Evolutionary conservation across 768 basidiomycete genomes (phyloP).

Genomic region (Clitopilus hobsonii): DNA sequence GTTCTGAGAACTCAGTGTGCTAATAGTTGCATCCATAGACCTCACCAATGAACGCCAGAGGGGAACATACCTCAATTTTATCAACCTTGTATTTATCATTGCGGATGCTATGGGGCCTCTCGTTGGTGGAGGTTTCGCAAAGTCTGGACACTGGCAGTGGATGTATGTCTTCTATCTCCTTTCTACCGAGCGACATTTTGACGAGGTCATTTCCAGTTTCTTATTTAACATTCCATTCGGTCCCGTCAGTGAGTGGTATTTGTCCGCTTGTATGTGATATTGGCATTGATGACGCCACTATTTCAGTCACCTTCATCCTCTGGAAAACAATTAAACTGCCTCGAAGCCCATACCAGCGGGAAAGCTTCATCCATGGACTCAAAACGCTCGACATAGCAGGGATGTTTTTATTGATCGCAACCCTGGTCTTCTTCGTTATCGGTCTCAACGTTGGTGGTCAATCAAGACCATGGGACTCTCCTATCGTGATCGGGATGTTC

Average conservation of each 20-base stretch:
- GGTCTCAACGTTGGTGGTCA: conserved; percentile 23
- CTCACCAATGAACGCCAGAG: conserved; percentile 21
- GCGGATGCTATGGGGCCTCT: conserved; percentile 21
- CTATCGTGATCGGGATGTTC: conserved; percentile 18
- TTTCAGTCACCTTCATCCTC: conserved; percentile 16
- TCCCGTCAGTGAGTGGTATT: conserved; percentile 16
- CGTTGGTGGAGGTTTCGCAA: conserved; percentile 17
- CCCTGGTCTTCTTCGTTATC: conserved; percentile 18
- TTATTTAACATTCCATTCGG: conserved; percentile 19
- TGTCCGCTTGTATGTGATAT: neutral
- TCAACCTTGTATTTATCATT: conserved; percentile 20
- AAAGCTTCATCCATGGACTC: conserved; percentile 7
- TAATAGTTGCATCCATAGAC: conserved; percentile 6
- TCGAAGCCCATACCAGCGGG: conserved; percentile 7
- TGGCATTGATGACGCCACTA: neutral
- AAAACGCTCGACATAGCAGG: conserved; percentile 16
- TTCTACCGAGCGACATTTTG: neutral
- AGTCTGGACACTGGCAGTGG: conserved; percentile 25
- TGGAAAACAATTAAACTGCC: conserved; percentile 14
- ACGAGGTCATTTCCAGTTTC: conserved; percentile 12
- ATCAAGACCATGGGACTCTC: conserved; percentile 17
- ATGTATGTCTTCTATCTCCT: conserved; percentile 10
- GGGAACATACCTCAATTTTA: conserved; percentile 20
- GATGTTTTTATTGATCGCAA: conserved; percentile 16
- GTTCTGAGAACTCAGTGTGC: too few relatives aligned